Base-by-base conservation (phyloP, 2,329 filamentous ascomycete species). In the Ophiobolus disseminans region DNA sequence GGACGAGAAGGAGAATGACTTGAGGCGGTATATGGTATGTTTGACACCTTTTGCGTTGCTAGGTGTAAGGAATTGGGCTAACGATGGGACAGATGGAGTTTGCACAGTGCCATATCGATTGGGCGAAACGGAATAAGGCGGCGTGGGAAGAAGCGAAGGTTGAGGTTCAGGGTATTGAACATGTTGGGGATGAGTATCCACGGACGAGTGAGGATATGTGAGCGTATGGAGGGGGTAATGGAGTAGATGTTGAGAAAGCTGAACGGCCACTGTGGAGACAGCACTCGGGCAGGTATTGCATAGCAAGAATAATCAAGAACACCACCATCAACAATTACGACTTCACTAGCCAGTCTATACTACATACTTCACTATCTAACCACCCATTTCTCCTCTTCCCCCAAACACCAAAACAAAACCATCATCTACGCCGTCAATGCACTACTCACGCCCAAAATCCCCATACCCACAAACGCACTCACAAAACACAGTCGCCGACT, bases 11-110 rank as follows among this genome's bases (percentile, higher is more conserved):
- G 95, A 99, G 75, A 91, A 93, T 40, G 94, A 99, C 71, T 73
- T 99, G 65, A 87, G 86, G 68, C 85, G 90, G 55, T 97, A 97
- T 72, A 99, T 99, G 94, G 94, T 97, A 78, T 77, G 89, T 44
- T 45, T n/a, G 19, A 14, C 21, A 26, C 32, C 23, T n/a, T 2
- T 13, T 3, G 7, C n/a, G 5, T 3, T 28, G 25, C 10, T 28
- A 5, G n/a, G n/a, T n/a, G n/a, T 4, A 14, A 13, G 17, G 19
- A 20, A 14, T 22, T 32, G 31, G 16, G n/a, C 45, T 54, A 55
- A 43, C 45, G 10, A 40, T 37, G 35, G 5, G 16, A 21, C 62
- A 96, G 92, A 84, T 96, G 65, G 90, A 90, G 23, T 97, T 96
- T 73, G 92, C 92, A 10, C 90, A 89, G 73, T 93, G 89, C 72